phyloP scores from a whole-genome alignment of 805 yeast genomes.

The Middelhovenomyces tepae region DNA sequence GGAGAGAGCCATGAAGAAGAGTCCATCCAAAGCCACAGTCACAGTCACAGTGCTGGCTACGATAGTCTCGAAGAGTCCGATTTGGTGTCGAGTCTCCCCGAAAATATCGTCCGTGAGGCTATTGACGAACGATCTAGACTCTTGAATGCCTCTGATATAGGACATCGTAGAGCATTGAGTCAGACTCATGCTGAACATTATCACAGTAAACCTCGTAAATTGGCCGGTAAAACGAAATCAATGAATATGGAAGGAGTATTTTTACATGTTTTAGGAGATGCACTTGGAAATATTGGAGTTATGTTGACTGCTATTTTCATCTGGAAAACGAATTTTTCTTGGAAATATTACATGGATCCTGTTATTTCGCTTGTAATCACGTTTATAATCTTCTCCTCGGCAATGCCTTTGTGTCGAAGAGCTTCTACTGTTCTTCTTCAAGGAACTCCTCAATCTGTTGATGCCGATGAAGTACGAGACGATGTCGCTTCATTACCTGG shows the following conservation, averaged over 20 bases:
- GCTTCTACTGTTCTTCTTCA: conserved; percentile 83
- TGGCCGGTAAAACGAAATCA: conserved; percentile 39
- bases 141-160: conserved; percentile 10
- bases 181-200: conserved; percentile 22
- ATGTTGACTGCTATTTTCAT: conserved; percentile 81
- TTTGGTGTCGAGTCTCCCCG: conserved; percentile 37
- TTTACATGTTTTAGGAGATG: conserved; percentile 92
- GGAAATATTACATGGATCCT: conserved; percentile 87
- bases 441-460: conserved; percentile 81
- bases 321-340: conserved; percentile 85
- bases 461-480: conserved; percentile 62
- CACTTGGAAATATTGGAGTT: conserved; percentile 91
- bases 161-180: conserved; percentile 1
- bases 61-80: conserved; percentile 14
- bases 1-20: conserved; percentile 27
- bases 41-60: conserved; percentile 11
- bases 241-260: conserved; percentile 96
- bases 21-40: conserved; percentile 17
- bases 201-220: conserved; percentile 23
- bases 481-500: conserved; percentile 62
- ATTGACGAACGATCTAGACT: conserved; percentile 33
- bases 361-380: conserved; percentile 78
- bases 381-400: conserved; percentile 78
- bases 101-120: conserved; percentile 35
- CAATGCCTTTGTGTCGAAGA: conserved; percentile 78